Conservation (phyloP, 1,284 basidiomycete genomes). For the Papiliotrema terrestris region DNA sequence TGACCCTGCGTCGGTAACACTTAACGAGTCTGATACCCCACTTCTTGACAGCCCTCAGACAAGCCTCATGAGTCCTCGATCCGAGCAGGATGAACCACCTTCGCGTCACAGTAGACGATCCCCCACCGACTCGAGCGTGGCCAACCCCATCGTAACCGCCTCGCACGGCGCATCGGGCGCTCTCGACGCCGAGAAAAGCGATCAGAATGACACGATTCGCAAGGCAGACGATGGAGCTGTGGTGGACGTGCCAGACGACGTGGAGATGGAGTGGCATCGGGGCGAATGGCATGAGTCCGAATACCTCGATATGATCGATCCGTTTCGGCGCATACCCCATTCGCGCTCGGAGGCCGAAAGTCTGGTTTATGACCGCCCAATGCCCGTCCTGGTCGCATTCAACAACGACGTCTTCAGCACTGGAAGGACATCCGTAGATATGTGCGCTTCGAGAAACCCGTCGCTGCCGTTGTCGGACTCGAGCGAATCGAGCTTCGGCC, state of each 20-base stretch:
- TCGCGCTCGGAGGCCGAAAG: too few species aligned
- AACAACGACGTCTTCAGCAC: too few species aligned
- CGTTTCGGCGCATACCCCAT: not conserved
- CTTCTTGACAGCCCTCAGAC: not conserved
- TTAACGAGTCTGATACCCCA: too few species aligned
- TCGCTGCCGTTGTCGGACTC: too few species aligned
- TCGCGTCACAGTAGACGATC: not conserved
- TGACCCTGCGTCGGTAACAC: too few species aligned
- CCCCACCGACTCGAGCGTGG: not conserved
- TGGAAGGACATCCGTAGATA: too few species aligned
- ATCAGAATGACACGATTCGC: not conserved
- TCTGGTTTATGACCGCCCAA: too few species aligned
- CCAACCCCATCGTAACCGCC: not conserved
- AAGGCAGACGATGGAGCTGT: not conserved
- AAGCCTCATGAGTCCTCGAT: not conserved
- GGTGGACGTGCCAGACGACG: slow-evolving; percentile 9
- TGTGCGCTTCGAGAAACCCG: too few species aligned
- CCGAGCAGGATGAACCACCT: not conserved
- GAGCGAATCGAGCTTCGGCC: too few species aligned
- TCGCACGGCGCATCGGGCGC: not conserved
- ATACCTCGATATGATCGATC: not conserved
- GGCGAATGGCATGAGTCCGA: not conserved
- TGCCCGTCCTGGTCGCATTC: too few species aligned
- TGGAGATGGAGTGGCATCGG: not conserved
- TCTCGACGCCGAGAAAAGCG: not conserved